These are phyloP conservation scores for Gyrodon lividus DNA, from an alignment of 768 basidiomycete genomes.

Conservation along the genomic window DNA sequence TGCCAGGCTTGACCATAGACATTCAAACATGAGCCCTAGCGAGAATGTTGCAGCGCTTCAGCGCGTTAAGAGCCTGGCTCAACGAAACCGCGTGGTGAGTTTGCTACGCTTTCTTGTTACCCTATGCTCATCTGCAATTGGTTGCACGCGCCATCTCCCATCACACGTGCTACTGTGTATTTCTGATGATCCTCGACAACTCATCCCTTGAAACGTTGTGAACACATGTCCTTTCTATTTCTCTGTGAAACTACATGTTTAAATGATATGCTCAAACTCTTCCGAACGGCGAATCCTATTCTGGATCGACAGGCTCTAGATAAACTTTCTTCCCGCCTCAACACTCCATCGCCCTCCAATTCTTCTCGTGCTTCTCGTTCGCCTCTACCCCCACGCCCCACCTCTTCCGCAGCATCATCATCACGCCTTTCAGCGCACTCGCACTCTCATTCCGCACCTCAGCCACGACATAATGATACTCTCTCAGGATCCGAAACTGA, in stretches of 20 bases:
- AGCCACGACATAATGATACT: conserved; percentile 32
- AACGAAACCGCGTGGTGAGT: conserved; percentile 73
- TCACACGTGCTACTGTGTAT: conserved; percentile 32
- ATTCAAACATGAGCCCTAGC: conserved; percentile 39
- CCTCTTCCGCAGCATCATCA: conserved; percentile 35
- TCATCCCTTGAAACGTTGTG: neutral
- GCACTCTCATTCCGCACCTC: conserved; percentile 27
- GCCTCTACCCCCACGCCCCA: conserved; percentile 33
- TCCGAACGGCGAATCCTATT: neutral
- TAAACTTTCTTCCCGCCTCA: conserved; percentile 62
- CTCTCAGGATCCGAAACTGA: conserved; percentile 84
- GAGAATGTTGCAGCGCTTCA: conserved; percentile 62
- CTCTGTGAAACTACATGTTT: conserved; percentile 4
- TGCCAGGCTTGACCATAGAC: conserved; percentile 45
- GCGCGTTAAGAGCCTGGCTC: conserved; percentile 66
- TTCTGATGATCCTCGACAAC: conserved; percentile 13
- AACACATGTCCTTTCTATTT: conserved; percentile 5
- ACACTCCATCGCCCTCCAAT: conserved; percentile 52
- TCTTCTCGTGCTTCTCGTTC: conserved; percentile 38
- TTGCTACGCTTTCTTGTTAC: conserved; percentile 17
- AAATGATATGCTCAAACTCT: conserved; percentile 19
- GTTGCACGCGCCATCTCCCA: conserved; percentile 27
- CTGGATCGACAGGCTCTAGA: conserved; percentile 52
- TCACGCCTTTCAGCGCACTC: conserved; percentile 37
- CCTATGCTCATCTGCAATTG: conserved; percentile 17